Evolutionary conservation across 306 rosid species (phyloP), one percentile per base, ranked within the genome.

Genomic region (Alnus glutinosa): DNA sequence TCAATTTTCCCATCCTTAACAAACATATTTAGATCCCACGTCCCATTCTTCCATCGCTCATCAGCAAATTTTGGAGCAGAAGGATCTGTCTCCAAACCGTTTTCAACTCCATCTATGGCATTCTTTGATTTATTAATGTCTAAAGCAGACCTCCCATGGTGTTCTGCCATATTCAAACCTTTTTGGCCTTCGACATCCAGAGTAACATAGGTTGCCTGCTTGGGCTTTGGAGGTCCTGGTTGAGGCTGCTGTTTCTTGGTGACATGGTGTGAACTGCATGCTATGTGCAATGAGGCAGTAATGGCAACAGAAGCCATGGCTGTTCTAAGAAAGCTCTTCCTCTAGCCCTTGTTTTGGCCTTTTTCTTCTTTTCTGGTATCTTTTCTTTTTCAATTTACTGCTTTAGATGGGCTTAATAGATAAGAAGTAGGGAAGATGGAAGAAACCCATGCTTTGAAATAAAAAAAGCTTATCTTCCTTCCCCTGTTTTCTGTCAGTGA

Each of bases 11-110:
- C 82, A 71, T 82, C 62, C 23, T 70, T 75, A 32, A 81, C 82
- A 78, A 87, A 82, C 90, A 82, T 74, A 48, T 82, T 87, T 4
- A 84, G 64, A 87, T 87, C 86, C 88, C 88, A 87, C 14, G 86
- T 84, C 37, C 88, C 88, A 7, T 84, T 82, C 78, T 80, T 87
- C 88, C 90, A 87, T n/a, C 81, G 70, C 75, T 77, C n/a, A n/a
- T 87, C 84, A 0, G 15, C 51, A 68, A 79, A 82, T 55, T 39
- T 82, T 48, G 34, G 19, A 4, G 13, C 54, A 44, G 37, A 52
- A n/a, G 9, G n/a, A 48, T 77, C 74, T 7, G 67, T 10, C 10
- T 55, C 80, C 47, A 15, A 55, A 13, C 34, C 70, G 34, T 37
- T 62, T 55, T 76, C 23, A 1, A 81, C 8, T 67, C 57, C 62